Evolutionary conservation across 169 alveolate genomes (phyloP).

Genomic region (Plasmodium vivax): DNA sequence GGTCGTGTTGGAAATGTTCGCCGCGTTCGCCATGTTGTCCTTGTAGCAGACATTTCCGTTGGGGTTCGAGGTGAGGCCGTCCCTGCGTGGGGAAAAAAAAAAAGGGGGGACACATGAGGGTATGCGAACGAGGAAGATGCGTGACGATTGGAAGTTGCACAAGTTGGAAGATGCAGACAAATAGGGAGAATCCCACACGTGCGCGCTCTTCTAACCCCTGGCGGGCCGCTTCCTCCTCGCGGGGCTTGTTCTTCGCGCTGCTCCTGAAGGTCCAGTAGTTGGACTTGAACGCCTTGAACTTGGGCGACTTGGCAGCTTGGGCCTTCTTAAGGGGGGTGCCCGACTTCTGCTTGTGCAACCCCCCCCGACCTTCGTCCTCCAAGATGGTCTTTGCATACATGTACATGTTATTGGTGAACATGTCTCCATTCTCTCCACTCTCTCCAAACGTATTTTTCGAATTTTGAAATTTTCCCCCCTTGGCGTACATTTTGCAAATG

Average conservation of each 20-base stretch:
- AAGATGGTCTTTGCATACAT: conserved; percentile 18
- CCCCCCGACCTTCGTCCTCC: background rate
- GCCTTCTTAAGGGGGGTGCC: background rate
- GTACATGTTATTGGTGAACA: background rate
- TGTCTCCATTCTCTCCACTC: background rate
- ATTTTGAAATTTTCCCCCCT: background rate
- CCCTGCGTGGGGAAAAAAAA: background rate
- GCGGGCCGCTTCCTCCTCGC: background rate
- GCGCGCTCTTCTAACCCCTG: background rate
- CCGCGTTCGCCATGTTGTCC: background rate
- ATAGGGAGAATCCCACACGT: background rate
- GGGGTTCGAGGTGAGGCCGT: background rate
- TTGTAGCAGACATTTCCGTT: background rate
- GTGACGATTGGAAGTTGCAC: background rate
- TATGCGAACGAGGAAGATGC: background rate
- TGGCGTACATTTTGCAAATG: background rate
- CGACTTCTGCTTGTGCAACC: background rate
- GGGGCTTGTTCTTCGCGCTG: background rate
- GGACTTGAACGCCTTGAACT: background rate
- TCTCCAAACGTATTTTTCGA: background rate
- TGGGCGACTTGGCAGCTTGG: background rate
- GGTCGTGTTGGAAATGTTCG: background rate
- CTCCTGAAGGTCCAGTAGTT: background rate
- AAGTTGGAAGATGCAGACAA: no score
- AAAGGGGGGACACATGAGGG: background rate